Percentiles rank a stretch among this genome's conserved stretches.
phyloP scores from a whole-genome alignment of 1,139 yeast species.

The Ogataea hybrid region DNA sequence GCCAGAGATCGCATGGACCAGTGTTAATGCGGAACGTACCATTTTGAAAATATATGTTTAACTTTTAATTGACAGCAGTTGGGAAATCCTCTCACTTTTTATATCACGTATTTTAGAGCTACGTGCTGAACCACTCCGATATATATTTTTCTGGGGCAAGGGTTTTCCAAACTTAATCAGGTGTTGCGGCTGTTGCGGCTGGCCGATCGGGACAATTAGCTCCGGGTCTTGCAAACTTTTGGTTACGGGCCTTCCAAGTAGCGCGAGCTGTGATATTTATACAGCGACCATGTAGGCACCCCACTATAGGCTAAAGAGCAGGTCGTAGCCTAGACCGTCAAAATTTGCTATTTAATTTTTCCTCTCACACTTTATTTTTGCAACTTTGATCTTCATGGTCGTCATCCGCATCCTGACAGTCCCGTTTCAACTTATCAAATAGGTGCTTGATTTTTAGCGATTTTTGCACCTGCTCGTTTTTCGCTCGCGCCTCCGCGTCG shows the following conservation, averaged over 20 bases:
- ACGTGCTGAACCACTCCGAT: constrained; percentile 10
- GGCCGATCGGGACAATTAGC: constrained; percentile 8
- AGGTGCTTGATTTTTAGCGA: constrained; percentile 39
- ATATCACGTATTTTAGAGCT: constrained; percentile 5
- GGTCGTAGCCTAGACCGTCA: constrained; percentile 4
- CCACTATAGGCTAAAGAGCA: constrained; percentile 4
- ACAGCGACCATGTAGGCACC: background rate
- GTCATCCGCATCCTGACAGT: constrained; percentile 18
- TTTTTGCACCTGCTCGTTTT: constrained; percentile 38
- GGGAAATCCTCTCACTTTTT: constrained; percentile 1
- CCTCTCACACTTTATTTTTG: constrained; percentile 2
- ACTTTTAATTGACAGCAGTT: background rate
- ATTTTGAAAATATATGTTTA: constrained; percentile 14
- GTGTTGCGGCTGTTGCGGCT: constrained; percentile 1
- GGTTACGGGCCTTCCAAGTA: background rate
- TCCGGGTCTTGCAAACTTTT: constrained; percentile 3
- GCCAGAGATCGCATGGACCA: constrained; percentile 16
- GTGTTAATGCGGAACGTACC: constrained; percentile 23
- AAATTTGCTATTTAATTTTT: background rate
- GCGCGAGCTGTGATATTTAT: background rate
- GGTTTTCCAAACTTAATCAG: constrained; percentile 3
- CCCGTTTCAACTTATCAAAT: constrained; percentile 21
- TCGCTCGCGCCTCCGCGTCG: constrained; percentile 46
- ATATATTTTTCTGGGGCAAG: constrained; percentile 8
- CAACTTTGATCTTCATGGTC: constrained; percentile 19